Conservation (phyloP, 1,284 basidiomycete genomes). For the Sporisorium sorghi region DNA sequence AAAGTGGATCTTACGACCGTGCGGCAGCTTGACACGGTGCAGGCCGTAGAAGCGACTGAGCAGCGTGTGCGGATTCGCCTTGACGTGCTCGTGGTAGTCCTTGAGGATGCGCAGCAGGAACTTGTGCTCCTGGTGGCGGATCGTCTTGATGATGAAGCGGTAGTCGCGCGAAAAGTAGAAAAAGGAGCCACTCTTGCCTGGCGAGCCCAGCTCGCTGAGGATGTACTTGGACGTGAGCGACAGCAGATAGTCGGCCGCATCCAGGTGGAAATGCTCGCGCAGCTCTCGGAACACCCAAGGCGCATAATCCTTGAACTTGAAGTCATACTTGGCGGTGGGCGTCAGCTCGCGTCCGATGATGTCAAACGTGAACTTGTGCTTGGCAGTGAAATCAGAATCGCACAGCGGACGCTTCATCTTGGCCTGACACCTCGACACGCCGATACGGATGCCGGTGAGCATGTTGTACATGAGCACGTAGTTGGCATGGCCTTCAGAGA, state of each 20-base stretch:
- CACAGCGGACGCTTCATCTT: constrained; percentile 88
- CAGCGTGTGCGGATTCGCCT: constrained; percentile 91
- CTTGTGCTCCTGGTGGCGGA: constrained; percentile 92
- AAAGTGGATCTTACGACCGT: constrained; percentile 95
- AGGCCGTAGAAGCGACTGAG: constrained; percentile 94
- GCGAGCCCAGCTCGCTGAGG: constrained; percentile 95
- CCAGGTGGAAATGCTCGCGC: constrained; percentile 92
- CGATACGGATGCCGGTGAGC: constrained; percentile 96
- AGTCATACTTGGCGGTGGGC: constrained; percentile 93
- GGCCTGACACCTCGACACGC: constrained; percentile 93
- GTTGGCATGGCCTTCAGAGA: constrained; percentile 96
- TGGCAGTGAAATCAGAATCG: constrained; percentile 86
- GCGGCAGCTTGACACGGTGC: constrained; percentile 94
- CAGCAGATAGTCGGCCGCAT: constrained; percentile 95
- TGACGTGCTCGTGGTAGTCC: constrained; percentile 87
- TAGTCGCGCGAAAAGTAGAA: constrained; percentile 99
- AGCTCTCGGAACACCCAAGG: constrained; percentile 97
- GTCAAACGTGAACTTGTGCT: constrained; percentile 97
- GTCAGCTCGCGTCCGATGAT: constrained; percentile 97
- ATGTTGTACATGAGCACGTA: constrained; percentile 99
- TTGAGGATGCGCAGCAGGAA: constrained; percentile 87
- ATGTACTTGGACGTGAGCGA: constrained; percentile 98
- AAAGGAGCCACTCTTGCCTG: constrained; percentile 97
- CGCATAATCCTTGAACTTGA: constrained; percentile 99
- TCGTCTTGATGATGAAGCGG: constrained; percentile 99